phyloP scores from a whole-genome alignment of 2,329 filamentous ascomycete genomes.

The Endocalyx cinctus region DNA sequence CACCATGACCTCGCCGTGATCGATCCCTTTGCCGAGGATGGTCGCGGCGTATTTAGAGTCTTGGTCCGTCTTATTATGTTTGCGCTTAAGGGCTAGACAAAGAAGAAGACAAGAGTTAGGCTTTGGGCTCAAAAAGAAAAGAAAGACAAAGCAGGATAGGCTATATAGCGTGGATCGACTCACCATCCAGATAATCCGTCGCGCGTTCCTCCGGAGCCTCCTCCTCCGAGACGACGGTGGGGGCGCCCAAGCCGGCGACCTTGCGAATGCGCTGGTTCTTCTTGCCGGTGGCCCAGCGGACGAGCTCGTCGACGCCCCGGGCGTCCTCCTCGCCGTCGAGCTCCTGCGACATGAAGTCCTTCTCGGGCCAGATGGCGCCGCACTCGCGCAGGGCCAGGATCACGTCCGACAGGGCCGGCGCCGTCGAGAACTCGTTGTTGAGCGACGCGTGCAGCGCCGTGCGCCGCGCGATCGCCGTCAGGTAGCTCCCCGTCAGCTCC shows the following conservation, averaged over 20 bases:
- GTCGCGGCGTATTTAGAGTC: constrained; percentile 84
- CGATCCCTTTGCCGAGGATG: constrained; percentile 68
- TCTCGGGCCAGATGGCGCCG: constrained; percentile 67
- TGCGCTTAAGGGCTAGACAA: constrained; percentile 72
- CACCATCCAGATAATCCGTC: constrained; percentile 67
- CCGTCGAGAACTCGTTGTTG: constrained; percentile 59
- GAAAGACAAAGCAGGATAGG: constrained; percentile 1
- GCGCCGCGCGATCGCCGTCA: constrained; percentile 67
- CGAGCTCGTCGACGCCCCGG: constrained; percentile 71
- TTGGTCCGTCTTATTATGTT: constrained; percentile 83
- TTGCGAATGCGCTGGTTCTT: constrained; percentile 76
- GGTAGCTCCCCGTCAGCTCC: constrained; percentile 78
- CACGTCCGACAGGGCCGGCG: constrained; percentile 69
- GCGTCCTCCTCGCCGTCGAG: constrained; percentile 70
- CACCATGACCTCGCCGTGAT: constrained; percentile 68
- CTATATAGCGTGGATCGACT: constrained; percentile 19
- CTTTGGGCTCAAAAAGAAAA: too few relatives aligned
- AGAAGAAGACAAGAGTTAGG: background rate
- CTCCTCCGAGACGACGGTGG: constrained; percentile 31
- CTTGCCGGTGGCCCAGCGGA: constrained; percentile 72
- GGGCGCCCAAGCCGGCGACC: constrained; percentile 64
- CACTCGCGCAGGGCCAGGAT: constrained; percentile 80
- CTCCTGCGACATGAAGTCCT: constrained; percentile 63
- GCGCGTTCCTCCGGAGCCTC: constrained; percentile 40
- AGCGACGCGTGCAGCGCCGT: constrained; percentile 68